Conservation (phyloP, 139 green algal species). For the Tetratostichococcus sp. region DNA sequence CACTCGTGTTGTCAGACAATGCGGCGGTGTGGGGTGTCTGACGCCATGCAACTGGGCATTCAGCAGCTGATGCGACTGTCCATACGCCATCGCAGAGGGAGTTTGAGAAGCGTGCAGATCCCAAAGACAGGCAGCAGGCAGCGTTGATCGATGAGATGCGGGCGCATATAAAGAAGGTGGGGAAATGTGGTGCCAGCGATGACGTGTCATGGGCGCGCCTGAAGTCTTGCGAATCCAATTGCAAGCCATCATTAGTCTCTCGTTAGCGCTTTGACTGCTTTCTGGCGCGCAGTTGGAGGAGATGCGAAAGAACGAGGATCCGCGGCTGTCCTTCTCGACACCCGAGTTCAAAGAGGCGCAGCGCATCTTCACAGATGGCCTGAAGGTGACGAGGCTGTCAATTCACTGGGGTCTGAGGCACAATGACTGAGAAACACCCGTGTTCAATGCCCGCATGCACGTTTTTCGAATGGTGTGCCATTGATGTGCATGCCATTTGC, state of each 20-base stretch:
- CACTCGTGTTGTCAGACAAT: too few species aligned
- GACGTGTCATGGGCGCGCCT: too few species aligned
- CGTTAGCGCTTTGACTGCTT: background rate
- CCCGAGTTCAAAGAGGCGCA: constrained; percentile 93
- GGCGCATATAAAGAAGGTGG: constrained; percentile 79
- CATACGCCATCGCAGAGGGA: constrained; percentile 51
- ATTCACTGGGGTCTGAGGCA: too few species aligned
- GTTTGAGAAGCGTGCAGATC: constrained; percentile 68
- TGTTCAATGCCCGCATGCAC: too few species aligned
- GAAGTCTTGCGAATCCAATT: too few species aligned
- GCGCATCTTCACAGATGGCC: constrained; percentile 81
- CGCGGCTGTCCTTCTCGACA: constrained; percentile 86
- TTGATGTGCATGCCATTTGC: too few species aligned
- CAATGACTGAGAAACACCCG: too few species aligned
- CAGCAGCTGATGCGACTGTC: too few species aligned
- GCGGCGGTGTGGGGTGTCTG: too few species aligned
- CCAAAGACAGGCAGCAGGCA: constrained; percentile 64
- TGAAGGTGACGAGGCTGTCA: constrained; percentile 66
- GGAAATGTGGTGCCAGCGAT: background rate
- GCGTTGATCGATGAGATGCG: constrained; percentile 83
- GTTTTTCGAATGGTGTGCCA: too few species aligned
- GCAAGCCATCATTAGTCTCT: too few species aligned
- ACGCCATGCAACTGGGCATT: too few species aligned
- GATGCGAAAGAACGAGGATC: constrained; percentile 79
- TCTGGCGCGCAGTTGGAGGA: constrained; percentile 68